Evolutionary conservation across 495 filamentous ascomycete genomes (phyloP), one percentile per base, ranked within the genome.

Genomic region (Aspergillus ellipticus): DNA sequence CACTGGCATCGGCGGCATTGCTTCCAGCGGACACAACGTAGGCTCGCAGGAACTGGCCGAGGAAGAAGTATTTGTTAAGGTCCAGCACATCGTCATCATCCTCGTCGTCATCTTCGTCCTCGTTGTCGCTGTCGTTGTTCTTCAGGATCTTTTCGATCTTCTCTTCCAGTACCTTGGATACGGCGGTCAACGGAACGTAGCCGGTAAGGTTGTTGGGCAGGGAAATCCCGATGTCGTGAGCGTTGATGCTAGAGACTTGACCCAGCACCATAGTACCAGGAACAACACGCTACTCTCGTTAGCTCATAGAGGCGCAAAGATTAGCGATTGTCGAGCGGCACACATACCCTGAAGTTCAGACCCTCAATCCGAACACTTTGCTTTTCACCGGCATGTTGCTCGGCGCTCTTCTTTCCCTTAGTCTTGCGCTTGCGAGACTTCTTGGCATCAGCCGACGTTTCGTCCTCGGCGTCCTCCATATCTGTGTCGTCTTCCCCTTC

Each of bases 171-270:
- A 80, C 71, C 51, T 89, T 83, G 10, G 95, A 97, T 33, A 98
- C 83, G 11, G 89, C 83, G n/a, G 93, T 96, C 41, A 98, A 82
- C 42, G 95, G 83, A 7, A 96, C 84, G 70, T 90, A 94, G 39
- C 94, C 95, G 49, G 83, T 86, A 11, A 97, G 82, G 65, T 95
- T 96, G 67, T 97, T 98, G 13, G 95, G 91, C 20, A 97, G 74
- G 17, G 90, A 85, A 55, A 98, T 71, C 20, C 83, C 81, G 56
- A 98, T 73, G 66, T 96, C 87, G 55, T 88, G 79, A 41, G 81
- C 67, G 58, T 87, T 92, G 67, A 98, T 89, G 63, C 87, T 87
- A 33, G 85, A 84, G 39, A 98, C 77, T 63, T 93, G 89, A 33
- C 92, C 93, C 43, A 98, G 82, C 1, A 97, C 83, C 62, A 97